phyloP scores from a whole-genome alignment of 2,329 filamentous ascomycete genomes.

The Juglanconis juglandina region DNA sequence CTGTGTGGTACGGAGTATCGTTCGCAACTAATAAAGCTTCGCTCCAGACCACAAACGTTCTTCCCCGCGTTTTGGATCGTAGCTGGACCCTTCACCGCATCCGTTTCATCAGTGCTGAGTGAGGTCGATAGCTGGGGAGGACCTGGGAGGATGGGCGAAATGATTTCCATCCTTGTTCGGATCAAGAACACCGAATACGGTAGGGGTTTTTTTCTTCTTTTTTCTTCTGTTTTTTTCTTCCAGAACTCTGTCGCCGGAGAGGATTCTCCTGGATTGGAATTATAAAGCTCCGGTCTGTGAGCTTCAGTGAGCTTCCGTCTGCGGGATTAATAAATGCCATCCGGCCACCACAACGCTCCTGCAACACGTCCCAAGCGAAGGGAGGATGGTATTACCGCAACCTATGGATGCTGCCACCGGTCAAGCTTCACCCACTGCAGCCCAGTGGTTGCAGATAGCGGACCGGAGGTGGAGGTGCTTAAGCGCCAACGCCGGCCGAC shows the following conservation, averaged over 20 bases:
- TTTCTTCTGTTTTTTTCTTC: background rate
- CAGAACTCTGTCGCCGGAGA: conserved; percentile 6
- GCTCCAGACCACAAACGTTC: conserved; percentile 4
- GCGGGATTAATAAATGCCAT: too few relatives aligned
- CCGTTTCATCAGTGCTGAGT: conserved; percentile 2
- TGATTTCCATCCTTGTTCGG: background rate
- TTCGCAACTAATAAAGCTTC: background rate
- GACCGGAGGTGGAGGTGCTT: background rate
- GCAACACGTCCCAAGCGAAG: too few relatives aligned
- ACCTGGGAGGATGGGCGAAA: background rate
- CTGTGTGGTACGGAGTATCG: background rate
- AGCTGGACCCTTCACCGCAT: background rate
- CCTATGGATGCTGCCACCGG: background rate
- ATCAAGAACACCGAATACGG: background rate
- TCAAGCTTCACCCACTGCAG: background rate
- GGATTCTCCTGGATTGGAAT: background rate
- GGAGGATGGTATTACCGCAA: too few relatives aligned
- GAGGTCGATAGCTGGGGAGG: background rate
- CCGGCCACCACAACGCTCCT: background rate
- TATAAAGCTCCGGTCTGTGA: too few relatives aligned
- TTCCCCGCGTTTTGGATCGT: conserved; percentile 7
- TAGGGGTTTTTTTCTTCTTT: too few relatives aligned
- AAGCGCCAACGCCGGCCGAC: background rate
- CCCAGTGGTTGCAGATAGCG: background rate
- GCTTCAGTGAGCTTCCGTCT: too few relatives aligned